Evolutionary conservation across 257 asterid species (phyloP).

Genomic region (Solanum clarkiae): DNA sequence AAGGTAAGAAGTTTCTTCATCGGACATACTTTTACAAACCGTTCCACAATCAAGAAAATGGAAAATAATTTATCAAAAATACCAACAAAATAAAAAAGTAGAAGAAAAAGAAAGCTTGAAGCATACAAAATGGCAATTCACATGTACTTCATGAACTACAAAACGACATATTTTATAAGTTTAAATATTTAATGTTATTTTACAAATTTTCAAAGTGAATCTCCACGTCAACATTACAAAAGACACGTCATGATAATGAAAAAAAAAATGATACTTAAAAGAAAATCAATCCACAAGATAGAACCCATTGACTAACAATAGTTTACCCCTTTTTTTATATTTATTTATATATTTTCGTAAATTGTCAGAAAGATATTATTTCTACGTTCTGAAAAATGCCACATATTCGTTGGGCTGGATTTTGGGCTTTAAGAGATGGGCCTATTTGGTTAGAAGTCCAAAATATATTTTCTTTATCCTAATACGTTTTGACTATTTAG

Average conservation of each 20-base stretch:
- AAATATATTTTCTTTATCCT: not conserved
- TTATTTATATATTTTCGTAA: no score
- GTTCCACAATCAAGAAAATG: not conserved
- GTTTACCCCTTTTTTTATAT: not conserved
- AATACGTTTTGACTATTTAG: not conserved
- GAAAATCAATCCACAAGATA: not conserved
- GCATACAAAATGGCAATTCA: not conserved
- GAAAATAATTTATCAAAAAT: not conserved
- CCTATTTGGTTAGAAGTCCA: not conserved
- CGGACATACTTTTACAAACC: not conserved
- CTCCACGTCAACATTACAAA: not conserved
- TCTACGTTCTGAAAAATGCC: not conserved
- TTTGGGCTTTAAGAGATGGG: not conserved
- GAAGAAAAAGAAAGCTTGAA: not conserved
- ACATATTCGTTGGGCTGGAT: not conserved
- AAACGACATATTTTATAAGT: not conserved
- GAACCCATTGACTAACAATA: not conserved
- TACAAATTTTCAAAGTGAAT: not conserved
- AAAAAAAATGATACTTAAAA: not conserved
- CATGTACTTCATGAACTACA: not conserved
- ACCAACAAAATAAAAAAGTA: not conserved
- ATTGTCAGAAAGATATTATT: not conserved
- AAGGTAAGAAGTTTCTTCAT: not conserved
- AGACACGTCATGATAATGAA: not conserved
- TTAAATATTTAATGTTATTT: not conserved